These are phyloP conservation scores for Mycena pura DNA, from an alignment of 768 basidiomycete species.

Conservation along the genomic window DNA sequence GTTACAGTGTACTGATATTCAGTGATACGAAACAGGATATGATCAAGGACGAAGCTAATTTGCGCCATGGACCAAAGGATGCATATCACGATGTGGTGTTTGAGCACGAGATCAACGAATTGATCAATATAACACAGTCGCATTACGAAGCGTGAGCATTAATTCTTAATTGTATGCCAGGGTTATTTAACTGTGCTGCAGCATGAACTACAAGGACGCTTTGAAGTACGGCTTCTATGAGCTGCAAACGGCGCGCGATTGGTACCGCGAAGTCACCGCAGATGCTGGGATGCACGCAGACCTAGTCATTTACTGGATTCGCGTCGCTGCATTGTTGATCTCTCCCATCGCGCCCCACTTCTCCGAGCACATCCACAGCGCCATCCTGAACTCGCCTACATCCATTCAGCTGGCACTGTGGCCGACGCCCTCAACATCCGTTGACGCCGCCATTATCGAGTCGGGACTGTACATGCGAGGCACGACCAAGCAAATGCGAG, in stretches of 20 bases:
- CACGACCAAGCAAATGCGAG: slow-evolving; percentile 90
- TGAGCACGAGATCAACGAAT: slow-evolving; percentile 86
- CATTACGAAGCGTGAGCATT: slow-evolving; percentile 80
- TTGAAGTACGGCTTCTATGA: slow-evolving; percentile 97
- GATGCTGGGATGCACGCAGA: slow-evolving; percentile 93
- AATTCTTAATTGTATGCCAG: not conserved
- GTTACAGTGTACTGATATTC: not conserved
- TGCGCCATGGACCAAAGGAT: slow-evolving; percentile 77
- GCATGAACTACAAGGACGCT: slow-evolving; percentile 95
- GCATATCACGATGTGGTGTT: slow-evolving; percentile 89
- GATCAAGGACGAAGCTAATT: slow-evolving; percentile 68
- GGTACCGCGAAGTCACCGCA: slow-evolving; percentile 92
- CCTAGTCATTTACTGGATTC: slow-evolving; percentile 86
- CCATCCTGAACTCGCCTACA: slow-evolving; percentile 71
- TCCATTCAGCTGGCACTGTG: slow-evolving; percentile 86
- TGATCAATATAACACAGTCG: slow-evolving; percentile 81
- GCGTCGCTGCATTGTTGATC: slow-evolving; percentile 77
- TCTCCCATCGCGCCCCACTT: slow-evolving; percentile 93
- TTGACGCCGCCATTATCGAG: slow-evolving; percentile 73
- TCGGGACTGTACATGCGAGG: slow-evolving; percentile 86
- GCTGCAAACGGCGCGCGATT: slow-evolving; percentile 88
- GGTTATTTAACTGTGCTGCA: slow-evolving; percentile 37
- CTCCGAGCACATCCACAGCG: slow-evolving; percentile 88
- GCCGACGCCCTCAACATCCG: slow-evolving; percentile 69
- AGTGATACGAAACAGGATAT: slow-evolving; percentile 67